These are phyloP conservation scores for Cladorrhinum samala DNA, from an alignment of 495 filamentous ascomycete genomes.

Conservation along the genomic window DNA sequence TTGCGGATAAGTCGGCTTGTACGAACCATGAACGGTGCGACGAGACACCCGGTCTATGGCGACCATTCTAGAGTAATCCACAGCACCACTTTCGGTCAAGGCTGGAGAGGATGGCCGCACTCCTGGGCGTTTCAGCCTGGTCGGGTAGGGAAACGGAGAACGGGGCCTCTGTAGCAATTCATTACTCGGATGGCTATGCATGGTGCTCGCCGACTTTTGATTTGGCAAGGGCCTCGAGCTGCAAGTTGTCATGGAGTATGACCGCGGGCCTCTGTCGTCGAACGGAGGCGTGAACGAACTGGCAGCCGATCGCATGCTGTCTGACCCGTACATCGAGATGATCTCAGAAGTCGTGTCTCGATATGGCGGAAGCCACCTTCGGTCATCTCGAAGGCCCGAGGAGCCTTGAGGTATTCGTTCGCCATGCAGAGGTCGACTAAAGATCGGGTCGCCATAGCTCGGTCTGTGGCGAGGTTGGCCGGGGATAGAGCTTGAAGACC, in stretches of 20 bases:
- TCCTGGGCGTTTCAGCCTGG: conserved; percentile 57
- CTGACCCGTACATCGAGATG: conserved; percentile 42
- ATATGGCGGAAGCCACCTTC: conserved; percentile 35
- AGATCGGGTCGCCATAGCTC: conserved; percentile 2
- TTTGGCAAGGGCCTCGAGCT: conserved; percentile 45
- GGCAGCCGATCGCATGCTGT: conserved; percentile 36
- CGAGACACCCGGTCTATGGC: conserved; percentile 42
- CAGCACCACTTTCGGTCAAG: conserved; percentile 42
- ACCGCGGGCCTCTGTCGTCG: conserved; percentile 40
- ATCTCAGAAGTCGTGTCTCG: conserved; percentile 40
- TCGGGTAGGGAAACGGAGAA: conserved; percentile 58
- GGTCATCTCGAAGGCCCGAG: conserved; percentile 17
- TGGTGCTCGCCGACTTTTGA: conserved; percentile 47
- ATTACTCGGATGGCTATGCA: conserved; percentile 37
- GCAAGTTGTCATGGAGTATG: conserved; percentile 55
- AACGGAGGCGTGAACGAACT: conserved; percentile 34
- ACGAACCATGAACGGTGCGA: conserved; percentile 38
- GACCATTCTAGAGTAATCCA: conserved; percentile 46
- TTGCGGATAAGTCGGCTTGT: conserved; percentile 34
- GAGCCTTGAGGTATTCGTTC: conserved; percentile 4
- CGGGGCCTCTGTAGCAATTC: conserved; percentile 46
- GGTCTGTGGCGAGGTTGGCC: conserved; percentile 11
- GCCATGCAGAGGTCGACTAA: not conserved
- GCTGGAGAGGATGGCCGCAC: conserved; percentile 60
- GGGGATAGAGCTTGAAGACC: conserved; percentile 29